Base-by-base conservation (phyloP, 139 green algal genomes). In the Chlamydomonas asymmetrica region DNA sequence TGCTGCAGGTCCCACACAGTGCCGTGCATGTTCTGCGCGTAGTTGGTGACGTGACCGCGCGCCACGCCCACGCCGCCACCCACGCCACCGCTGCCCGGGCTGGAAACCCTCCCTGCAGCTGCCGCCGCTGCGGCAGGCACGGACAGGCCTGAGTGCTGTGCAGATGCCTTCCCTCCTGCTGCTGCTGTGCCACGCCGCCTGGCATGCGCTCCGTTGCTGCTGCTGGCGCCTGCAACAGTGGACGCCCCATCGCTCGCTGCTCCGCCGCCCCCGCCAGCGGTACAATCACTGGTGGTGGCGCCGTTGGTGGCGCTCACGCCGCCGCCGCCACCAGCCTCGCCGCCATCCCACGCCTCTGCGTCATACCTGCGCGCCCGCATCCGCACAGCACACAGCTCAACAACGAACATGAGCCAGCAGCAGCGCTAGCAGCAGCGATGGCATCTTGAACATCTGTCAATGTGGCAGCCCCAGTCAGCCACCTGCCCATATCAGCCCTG, bases 41-140 rank as follows among this genome's bases (percentile, higher is more conserved):
- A 91, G 80, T 91, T 91, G 59, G 86, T 91, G 22, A 91, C 70
- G 69, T 91, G 86, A 16, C 82, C 82, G 8, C 80, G 72, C 8
- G 49, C 86, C 35, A 85, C 75, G 18, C 67, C 67, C 7, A 79
- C 79, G n/a, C 67, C 65, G 23, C 75, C 76, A n/a, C 54, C 66
- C 4, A 54, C 80, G 43, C 81, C 81, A 20, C 38, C 65, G 52
- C 35, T 65, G 73, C 62, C 45, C 38, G 62, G 52, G 52, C 56
- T 73, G 60, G 68, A n/a, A 76, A 29, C 67, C 65, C 27, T 77
- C 76, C 29, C 54, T 75, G 7, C 69, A 82, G 43, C 81, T 84
- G n/a, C 38, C 65, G 52, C 35, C 65, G 73, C 62, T 52, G 48
- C 67, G 52, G 52, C 56, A 78, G 60, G 68, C 65, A 50, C 16